Evolutionary conservation across 306 rosid species (phyloP).

Genomic region (Coriaria nepalensis): DNA sequence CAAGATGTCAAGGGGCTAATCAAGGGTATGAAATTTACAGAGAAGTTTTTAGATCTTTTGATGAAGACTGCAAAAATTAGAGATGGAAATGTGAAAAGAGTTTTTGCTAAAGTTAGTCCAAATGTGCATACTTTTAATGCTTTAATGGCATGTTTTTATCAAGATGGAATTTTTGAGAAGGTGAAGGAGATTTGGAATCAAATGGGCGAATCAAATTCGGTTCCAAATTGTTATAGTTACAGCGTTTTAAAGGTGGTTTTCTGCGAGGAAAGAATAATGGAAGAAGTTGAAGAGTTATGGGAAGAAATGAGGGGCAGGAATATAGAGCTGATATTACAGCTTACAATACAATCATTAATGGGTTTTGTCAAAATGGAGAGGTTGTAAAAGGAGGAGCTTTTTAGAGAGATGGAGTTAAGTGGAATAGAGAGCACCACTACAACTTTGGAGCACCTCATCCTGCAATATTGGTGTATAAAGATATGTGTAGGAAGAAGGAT

Average conservation of each 20-base stretch:
- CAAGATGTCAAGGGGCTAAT: conserved; percentile 26
- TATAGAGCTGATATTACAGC: conserved; percentile 44
- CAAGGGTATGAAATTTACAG: conserved; percentile 38
- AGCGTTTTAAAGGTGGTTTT: conserved; percentile 45
- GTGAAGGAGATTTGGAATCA: conserved; percentile 52
- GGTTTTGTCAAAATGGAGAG: conserved; percentile 54
- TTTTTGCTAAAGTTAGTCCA: conserved; percentile 27
- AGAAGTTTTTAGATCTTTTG: conserved; percentile 26
- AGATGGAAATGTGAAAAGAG: conserved; percentile 18
- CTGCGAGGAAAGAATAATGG: conserved; percentile 44
- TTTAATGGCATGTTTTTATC: conserved; percentile 55
- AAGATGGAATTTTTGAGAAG: conserved; percentile 29
- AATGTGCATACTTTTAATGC: conserved; percentile 49
- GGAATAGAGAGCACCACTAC: conserved; percentile 40
- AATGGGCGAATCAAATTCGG: conserved; percentile 25
- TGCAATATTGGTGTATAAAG: conserved; percentile 49
- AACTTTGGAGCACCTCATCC: conserved; percentile 57
- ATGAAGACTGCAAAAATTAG: conserved; percentile 21
- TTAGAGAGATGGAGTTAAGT: conserved; percentile 44
- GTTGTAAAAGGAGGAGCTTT: conserved; percentile 50
- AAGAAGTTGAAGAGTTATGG: conserved; percentile 47
- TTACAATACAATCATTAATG: conserved; percentile 68
- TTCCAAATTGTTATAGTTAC: conserved; percentile 46
- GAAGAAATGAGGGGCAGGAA: conserved; percentile 33
- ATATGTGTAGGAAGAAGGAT: conserved; percentile 46